Conservation (phyloP, 208 protist genomes). For the Trichomonas vaginalis region DNA sequence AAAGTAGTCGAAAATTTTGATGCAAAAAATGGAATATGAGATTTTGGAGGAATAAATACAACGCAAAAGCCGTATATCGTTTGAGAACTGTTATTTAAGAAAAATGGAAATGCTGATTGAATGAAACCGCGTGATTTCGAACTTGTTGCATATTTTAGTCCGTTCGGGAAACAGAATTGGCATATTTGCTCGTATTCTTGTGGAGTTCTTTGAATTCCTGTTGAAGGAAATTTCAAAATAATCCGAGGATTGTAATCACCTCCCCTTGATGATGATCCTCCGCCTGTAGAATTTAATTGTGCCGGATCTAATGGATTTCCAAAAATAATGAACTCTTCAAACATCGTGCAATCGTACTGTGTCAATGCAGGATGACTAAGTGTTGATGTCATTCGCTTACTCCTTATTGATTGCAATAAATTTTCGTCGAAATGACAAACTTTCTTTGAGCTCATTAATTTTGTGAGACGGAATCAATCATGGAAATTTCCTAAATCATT, state of each 20-base stretch:
- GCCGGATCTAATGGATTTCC: background rate
- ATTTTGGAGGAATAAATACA: background rate
- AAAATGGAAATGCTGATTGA: background rate
- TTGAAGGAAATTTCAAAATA: background rate
- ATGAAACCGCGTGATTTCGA: background rate
- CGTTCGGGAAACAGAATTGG: background rate
- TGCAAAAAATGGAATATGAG: background rate
- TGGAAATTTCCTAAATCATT: too few relatives aligned
- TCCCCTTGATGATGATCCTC: background rate
- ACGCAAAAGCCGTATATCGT: background rate
- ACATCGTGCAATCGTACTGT: background rate
- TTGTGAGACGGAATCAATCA: too few relatives aligned
- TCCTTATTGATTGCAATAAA: background rate
- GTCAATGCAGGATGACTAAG: background rate
- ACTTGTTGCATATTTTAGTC: background rate
- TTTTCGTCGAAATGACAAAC: background rate
- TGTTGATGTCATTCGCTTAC: background rate
- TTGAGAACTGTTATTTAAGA: background rate
- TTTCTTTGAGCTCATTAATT: too few relatives aligned
- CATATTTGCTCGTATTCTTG: background rate
- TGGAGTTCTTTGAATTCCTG: background rate
- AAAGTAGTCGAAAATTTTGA: background rate
- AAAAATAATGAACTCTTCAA: background rate
- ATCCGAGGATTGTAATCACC: background rate
- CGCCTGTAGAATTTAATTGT: background rate